Base-by-base conservation (phyloP, 176 grass and related monocot species). In the Ensete glaucum region DNA sequence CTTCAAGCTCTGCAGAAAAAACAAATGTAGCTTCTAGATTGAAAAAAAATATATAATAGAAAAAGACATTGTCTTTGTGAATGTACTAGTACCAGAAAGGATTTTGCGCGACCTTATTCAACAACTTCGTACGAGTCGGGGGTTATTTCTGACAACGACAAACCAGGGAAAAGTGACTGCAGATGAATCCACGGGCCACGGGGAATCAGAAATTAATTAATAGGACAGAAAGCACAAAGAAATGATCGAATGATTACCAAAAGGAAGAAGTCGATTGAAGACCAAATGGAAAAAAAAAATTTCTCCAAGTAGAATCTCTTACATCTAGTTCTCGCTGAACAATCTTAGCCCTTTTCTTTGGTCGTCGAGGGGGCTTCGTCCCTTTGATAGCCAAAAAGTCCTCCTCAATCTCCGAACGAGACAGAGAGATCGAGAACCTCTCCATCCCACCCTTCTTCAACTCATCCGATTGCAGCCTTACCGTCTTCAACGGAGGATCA, bases 281-380 rank as follows among this genome's bases (percentile, higher is more conserved):
- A 49, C 8, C 63, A 2, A 11, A 13, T 54, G 29, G 3, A 29
- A 58, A 48, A 50, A 58, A 25, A 27, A 20, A n/a, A 15, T 23
- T 15, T 10, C 29, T 29, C 72, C 22, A 4, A 19, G 15, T 14
- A 20, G 15, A 2, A 54, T 53, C 20, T 55, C 71, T 73, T 54
- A 91, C 89, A 67, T 91, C 83, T 25, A 91, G 53, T 65, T 91
- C 80, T 17, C 83, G 82, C 77, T 91, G 89, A 58, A 91, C 53
- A 2, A 67, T 26, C 64, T 83, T 86, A 7, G 77, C 58, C 26
- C 81, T 85, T 85, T 88, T 91, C 83, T 85, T 91, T 58, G 89
- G 83, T 25, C 89, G 80, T 27, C 89, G 89, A n/a, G 89, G 85
- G 55, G 89, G 89, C 1, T 86, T 83, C 13, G 81, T 79, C 8